Base-by-base conservation (phyloP, 2,329 filamentous ascomycete genomes). In the Nigrograna mackinnonii region DNA sequence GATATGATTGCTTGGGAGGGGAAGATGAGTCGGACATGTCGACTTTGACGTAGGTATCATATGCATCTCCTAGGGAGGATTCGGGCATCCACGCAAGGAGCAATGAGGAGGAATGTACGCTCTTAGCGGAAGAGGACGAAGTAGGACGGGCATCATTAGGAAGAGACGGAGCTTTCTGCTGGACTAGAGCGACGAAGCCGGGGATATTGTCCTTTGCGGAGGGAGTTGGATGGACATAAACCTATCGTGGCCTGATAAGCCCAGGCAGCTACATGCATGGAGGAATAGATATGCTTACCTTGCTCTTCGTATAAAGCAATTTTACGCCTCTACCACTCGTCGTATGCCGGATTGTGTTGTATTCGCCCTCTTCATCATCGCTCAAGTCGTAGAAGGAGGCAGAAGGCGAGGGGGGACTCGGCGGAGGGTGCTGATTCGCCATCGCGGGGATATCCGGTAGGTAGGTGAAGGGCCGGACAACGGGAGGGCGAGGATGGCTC, bases 81-180 rank as follows among this genome's bases (percentile, higher is more conserved):
- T 99, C 94, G 16, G 94, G 94, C 1, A 96, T 74, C 94, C 94
- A 99, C 22, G 91, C 91, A 2, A 99, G 82, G 11, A 99, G 79
- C 24, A 96, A 83, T 46, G 90, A 87, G 14, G 87, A 83, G 1
- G 86, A 66, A 37, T 78, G 72, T 39, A 79, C 75, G 39, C 59
- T 67, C 34, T 60, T 67, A 11, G 67, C 63, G 2, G 73, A 71
- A 12, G 70, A 70, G 6, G 72, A 67, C 1, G 79, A 69, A 19
- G 65, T 56, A 4, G 68, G 66, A 1, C 68, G 62, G 14, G 59
- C 57, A 55, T 68, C 63, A 43, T 49, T 58, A 26, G 56, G 30
- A 30, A 32, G 43, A 4, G 44, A 34, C 20, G 59, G 51, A 9
- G 59, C 77, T 66, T 95, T 96, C 66, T 99, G 92, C 68, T 99